phyloP scores from a whole-genome alignment of 345 rosid species.

The Populus pruinosa region DNA sequence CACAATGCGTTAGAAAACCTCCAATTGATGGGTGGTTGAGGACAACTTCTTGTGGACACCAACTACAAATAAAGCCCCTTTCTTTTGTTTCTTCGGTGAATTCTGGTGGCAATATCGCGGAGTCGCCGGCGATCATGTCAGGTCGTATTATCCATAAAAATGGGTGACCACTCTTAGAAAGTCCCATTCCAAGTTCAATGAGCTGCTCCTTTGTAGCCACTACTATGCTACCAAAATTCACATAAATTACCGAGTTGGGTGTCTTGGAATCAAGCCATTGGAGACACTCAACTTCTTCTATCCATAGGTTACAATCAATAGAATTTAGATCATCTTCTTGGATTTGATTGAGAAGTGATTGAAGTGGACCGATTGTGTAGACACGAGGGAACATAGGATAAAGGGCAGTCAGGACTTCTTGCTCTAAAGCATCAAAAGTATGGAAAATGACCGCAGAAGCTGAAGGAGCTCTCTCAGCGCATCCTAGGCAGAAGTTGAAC shows the following conservation, averaged over 20 bases:
- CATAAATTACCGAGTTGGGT: background rate
- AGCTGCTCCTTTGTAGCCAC: background rate
- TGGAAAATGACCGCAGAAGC: constrained; percentile 1
- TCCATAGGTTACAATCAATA: background rate
- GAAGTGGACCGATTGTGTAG: constrained; percentile 6
- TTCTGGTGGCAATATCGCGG: background rate
- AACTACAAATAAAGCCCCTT: background rate
- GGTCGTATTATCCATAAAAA: background rate
- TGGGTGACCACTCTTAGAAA: background rate
- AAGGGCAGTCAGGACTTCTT: background rate
- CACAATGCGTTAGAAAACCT: background rate
- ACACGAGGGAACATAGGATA: background rate
- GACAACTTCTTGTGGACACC: background rate
- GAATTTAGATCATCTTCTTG: background rate
- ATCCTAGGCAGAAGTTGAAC: background rate
- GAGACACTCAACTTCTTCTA: constrained; percentile 1
- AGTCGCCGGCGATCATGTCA: background rate
- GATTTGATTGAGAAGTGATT: background rate
- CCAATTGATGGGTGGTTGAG: background rate
- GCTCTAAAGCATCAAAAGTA: constrained; percentile 9
- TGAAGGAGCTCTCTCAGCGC: background rate
- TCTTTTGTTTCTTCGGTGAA: background rate
- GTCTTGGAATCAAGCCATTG: background rate
- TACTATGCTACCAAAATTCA: background rate
- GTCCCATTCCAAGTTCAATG: background rate